Base-by-base conservation (phyloP, 129 eudicot genomes). In the Glebionis coronaria region DNA sequence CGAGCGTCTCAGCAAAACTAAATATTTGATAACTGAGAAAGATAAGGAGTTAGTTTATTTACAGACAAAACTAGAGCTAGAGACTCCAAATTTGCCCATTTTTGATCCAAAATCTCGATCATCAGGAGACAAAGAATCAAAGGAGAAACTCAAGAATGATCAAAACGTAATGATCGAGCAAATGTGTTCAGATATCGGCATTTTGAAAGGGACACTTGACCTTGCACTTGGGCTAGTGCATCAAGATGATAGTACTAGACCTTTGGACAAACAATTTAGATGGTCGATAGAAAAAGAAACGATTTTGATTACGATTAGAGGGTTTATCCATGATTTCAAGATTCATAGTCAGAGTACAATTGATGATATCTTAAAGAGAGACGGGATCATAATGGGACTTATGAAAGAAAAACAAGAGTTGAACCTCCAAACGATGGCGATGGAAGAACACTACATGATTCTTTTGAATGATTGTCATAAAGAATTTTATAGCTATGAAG, bases 281-380 rank as follows among this genome's bases (percentile, higher is more conserved):
- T 69, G 73, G 56, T 58, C 31, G n/a, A 77, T 90, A 15, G 92
- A 84, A 83, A 85, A 75, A 65, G 95, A 84, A 25, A 69, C 59
- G 0, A 44, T 79, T 19, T 71, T 73, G 23, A 72, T 65, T 3
- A 38, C 52, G 28, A 20, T 80, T 6, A 82, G 77, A 60, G 90
- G 89, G 52, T 82, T 73, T 72, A 31, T 87, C 11, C 27, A 10
- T 6, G 78, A 82, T 47, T 56, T 12, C 18, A 16, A 53, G 88
- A 75, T 35, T 72, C 76, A 21, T 65, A 67, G 61, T 56, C 29
- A 19, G 44, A 73, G 38, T 63, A 44, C 25, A 9, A 55, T 44
- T 11, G 52, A 65, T 50, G 78, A 73, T 12, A 38, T 3, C 3
- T 7, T 50, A 14, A 70, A 57, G 56, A 70, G 63, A 71, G 90